Conservation (phyloP, 345 rosid species). For the Lepidium aucheri region DNA sequence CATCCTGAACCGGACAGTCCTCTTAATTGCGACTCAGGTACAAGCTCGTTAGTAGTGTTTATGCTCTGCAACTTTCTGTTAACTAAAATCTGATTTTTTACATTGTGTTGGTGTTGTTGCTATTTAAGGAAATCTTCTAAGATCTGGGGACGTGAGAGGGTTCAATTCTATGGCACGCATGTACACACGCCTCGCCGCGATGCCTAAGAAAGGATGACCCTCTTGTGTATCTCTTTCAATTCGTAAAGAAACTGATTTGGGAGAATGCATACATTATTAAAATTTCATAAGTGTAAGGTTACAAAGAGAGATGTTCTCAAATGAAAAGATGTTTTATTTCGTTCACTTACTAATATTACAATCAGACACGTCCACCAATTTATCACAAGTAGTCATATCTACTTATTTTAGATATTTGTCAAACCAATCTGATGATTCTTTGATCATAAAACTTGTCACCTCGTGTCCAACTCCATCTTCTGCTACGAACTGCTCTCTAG, state of each 20-base stretch:
- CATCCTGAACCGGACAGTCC: slow-evolving; percentile 98
- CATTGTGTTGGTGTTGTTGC: background rate
- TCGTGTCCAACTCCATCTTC: slow-evolving; percentile 67
- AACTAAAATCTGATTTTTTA: background rate
- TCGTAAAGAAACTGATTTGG: background rate
- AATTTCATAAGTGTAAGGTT: slow-evolving; percentile 7
- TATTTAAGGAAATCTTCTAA: slow-evolving; percentile 70
- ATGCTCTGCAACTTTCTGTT: background rate
- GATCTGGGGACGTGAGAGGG: slow-evolving; percentile 88
- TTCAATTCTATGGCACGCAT: slow-evolving; percentile 95
- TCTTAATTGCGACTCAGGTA: slow-evolving; percentile 96
- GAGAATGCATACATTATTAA: background rate
- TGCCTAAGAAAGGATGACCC: slow-evolving; percentile 84
- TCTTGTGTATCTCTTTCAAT: background rate
- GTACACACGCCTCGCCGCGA: slow-evolving; percentile 64
- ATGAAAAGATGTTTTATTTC: background rate
- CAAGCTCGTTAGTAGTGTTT: background rate
- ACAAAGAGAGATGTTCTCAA: background rate
- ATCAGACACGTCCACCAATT: background rate
- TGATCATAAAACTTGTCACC: slow-evolving; percentile 63
- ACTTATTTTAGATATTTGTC: slow-evolving; percentile 45
- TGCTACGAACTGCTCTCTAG: slow-evolving; percentile 40
- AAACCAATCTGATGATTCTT: slow-evolving; percentile 70
- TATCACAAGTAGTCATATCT: background rate
- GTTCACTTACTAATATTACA: background rate